A percentile compares a stretch with the other conserved stretches of the same genome.
Conservation (phyloP, 2,329 filamentous ascomycete species). For the Epichloe uncinata region DNA sequence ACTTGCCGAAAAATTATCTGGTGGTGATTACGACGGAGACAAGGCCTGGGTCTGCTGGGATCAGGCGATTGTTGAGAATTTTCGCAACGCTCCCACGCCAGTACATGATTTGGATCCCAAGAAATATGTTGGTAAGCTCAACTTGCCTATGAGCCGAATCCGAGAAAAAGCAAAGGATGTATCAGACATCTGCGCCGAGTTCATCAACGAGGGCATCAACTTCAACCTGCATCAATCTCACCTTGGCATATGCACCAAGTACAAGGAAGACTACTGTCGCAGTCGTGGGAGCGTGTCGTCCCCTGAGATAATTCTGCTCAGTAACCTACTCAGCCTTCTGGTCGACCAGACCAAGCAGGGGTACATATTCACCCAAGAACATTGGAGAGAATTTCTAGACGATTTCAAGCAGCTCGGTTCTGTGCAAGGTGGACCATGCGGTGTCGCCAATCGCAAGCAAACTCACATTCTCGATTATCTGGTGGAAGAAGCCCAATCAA, state of each 20-base stretch:
- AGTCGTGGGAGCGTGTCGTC: slow-evolving; percentile 36
- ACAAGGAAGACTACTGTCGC: slow-evolving; percentile 52
- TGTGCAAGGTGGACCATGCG: too few species aligned
- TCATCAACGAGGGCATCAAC: slow-evolving; percentile 38
- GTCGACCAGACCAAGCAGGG: slow-evolving; percentile 47
- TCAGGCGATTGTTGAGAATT: slow-evolving; percentile 47
- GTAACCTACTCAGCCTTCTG: slow-evolving; percentile 36
- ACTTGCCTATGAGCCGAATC: neutral
- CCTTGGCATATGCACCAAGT: slow-evolving; percentile 51
- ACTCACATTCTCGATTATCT: neutral
- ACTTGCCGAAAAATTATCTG: slow-evolving; percentile 58
- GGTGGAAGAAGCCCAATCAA: neutral
- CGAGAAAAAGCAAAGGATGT: neutral
- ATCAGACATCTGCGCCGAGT: slow-evolving; percentile 20
- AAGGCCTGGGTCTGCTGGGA: slow-evolving; percentile 68
- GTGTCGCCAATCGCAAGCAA: too few species aligned
- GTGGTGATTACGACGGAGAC: slow-evolving; percentile 74
- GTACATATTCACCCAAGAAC: slow-evolving; percentile 29
- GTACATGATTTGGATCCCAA: slow-evolving; percentile 24
- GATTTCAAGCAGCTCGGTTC: slow-evolving; percentile 7
- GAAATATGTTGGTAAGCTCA: slow-evolving; percentile 18
- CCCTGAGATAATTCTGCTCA: slow-evolving; percentile 31
- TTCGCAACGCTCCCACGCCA: slow-evolving; percentile 39
- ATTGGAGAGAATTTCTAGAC: slow-evolving; percentile 26
- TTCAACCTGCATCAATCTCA: slow-evolving; percentile 45